Conservation (phyloP, 2,329 filamentous ascomycete species). For the Thermomyces lanuginosus region DNA sequence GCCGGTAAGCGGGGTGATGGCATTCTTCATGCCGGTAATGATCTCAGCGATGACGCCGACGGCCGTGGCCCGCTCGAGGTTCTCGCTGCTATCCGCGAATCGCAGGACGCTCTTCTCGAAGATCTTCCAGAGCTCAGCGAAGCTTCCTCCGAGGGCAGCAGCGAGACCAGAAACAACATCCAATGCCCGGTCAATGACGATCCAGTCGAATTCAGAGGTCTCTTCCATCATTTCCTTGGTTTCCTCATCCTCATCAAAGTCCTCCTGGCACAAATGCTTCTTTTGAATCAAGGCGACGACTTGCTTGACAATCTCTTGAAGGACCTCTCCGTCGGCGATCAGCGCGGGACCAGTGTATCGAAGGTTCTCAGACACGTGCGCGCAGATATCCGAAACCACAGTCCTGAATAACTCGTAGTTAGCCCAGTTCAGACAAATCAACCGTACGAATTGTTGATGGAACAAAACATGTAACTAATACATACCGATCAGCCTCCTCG, state of each 20-base stretch:
- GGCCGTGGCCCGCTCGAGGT: constrained; percentile 73
- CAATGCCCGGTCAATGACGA: constrained; percentile 83
- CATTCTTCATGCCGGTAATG: constrained; percentile 63
- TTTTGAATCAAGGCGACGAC: constrained; percentile 69
- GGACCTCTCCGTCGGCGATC: constrained; percentile 53
- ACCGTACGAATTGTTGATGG: neutral
- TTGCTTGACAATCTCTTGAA: constrained; percentile 60
- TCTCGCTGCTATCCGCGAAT: constrained; percentile 71
- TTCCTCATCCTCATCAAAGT: constrained; percentile 68
- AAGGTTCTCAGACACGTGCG: constrained; percentile 75
- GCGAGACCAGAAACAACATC: constrained; percentile 79
- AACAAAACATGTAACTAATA: constrained; percentile 21
- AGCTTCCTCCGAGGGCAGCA: constrained; percentile 62
- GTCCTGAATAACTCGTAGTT: constrained; percentile 38
- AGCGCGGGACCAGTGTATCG: constrained; percentile 82
- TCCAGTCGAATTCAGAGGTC: constrained; percentile 93
- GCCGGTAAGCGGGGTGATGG: constrained; percentile 66
- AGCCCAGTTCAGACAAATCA: constrained; percentile 1
- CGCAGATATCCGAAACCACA: constrained; percentile 88
- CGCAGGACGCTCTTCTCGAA: constrained; percentile 86
- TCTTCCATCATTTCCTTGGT: constrained; percentile 56
- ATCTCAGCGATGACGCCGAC: constrained; percentile 88
- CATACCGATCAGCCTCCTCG: constrained; percentile 86
- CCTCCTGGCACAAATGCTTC: constrained; percentile 82
- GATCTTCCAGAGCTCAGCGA: constrained; percentile 82